Conservation (phyloP, 345 rosid genomes). For the Cardamine chenopodiifolia region DNA sequence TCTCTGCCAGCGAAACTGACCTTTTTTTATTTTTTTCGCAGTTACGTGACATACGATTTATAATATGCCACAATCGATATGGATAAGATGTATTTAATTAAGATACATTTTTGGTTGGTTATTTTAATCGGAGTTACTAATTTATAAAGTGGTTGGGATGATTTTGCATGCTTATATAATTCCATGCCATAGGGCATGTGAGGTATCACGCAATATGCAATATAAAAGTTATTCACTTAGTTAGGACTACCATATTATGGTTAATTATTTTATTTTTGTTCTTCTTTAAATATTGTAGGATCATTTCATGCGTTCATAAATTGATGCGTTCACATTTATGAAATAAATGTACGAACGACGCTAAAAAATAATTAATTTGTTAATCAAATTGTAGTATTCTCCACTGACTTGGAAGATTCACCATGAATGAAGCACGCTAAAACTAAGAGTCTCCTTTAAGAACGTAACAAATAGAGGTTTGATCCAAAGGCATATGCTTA, state of each 20-base stretch:
- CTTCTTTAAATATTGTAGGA: background rate
- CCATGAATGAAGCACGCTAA: conserved; percentile 5
- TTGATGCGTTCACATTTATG: conserved; percentile 12
- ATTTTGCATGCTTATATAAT: conserved; percentile 4
- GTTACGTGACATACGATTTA: background rate
- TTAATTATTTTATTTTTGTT: background rate
- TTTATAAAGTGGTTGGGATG: background rate
- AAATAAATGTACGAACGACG: background rate
- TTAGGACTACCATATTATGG: background rate
- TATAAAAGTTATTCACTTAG: background rate
- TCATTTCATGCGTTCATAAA: background rate
- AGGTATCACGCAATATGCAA: conserved; percentile 13
- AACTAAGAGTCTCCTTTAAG: conserved; percentile 11
- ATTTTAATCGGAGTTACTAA: background rate
- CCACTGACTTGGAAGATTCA: conserved; percentile 21
- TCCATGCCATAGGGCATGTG: background rate
- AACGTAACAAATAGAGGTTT: conserved; percentile 13
- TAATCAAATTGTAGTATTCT: background rate
- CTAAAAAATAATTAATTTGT: conserved; percentile 1
- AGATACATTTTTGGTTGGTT: background rate
- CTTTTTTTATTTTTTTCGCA: too few relatives aligned
- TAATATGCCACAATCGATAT: background rate
- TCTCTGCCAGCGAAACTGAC: too few relatives aligned
- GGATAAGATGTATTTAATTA: background rate
- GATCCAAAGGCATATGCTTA: conserved; percentile 38